Evolutionary conservation across 768 basidiomycete genomes (phyloP), one percentile per base, ranked within the genome.

Genomic region (Agrocybe pediades): DNA sequence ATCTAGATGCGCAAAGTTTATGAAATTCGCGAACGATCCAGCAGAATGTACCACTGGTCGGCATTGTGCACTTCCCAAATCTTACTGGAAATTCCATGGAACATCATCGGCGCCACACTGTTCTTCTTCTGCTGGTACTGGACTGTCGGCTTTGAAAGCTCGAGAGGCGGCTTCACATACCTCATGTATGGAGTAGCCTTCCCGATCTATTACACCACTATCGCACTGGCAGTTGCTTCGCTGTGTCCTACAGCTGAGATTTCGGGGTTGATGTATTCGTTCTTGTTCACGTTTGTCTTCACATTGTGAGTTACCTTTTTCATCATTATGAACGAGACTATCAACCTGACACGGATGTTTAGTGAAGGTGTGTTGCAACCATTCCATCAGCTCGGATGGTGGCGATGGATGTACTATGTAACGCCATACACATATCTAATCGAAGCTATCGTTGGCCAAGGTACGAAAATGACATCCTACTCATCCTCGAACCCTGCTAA

Each of bases 61-160:
- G 83, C 84, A 0, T 68, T 85, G 25, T 61, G 82, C 11, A 80
- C 83, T 0, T 71, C 83, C 0, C 82, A 83, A 53, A 73, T 86
- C 53, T 54, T 83, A 3, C 75, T 77, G 6, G 86, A 87, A 56
- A 56, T 87, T 2, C 86, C 86, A 0, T 87, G 84, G 82, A 86
- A 87, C 57, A 80, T 87, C 16, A 13, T 84, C 1, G 82, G 82
- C 21, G 81, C 85, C 0, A 73, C 78, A 0, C 42, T 89, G 5
- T 85, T 83, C 74, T 90, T 83, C 73, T 62, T 85, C 17, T 86
- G 82, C 63, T 90, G 87, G 87, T 90, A 79, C 65, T 88, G 84
- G 83, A 85, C 86, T 1, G 83, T 88, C 20, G 86, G 84, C 1
- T 84, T 84, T 63, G 73, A 74, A 2, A 72, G 62, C 6, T 73